phyloP scores from a whole-genome alignment of 1,284 basidiomycete species.

The Ustilago shanxiensis region DNA sequence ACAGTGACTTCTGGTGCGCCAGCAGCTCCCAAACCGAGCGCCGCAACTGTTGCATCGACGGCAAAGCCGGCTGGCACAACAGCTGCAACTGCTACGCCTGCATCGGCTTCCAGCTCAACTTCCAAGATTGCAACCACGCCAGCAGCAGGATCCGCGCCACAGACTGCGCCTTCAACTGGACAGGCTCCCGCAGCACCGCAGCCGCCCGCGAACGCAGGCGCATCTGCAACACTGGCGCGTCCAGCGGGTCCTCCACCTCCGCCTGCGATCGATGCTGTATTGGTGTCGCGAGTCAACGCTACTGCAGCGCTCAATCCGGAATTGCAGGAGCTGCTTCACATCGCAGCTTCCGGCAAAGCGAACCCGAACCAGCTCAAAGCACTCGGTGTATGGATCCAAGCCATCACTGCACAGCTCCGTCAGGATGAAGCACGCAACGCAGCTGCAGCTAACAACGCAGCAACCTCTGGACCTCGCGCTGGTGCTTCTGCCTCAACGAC shows the following conservation, averaged over 20 bases:
- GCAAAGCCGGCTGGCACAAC: slow-evolving; percentile 14
- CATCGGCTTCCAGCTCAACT: slow-evolving; percentile 4
- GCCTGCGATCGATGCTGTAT: slow-evolving; percentile 55
- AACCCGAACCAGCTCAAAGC: slow-evolving; percentile 56
- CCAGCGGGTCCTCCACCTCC: slow-evolving; percentile 45
- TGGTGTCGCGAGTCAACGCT: slow-evolving; percentile 57
- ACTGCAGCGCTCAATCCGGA: slow-evolving; percentile 57
- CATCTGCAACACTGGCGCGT: slow-evolving; percentile 16
- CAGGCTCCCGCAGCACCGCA: slow-evolving; percentile 15
- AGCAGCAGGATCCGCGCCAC: neutral
- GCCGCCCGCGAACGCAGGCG: slow-evolving; percentile 14
- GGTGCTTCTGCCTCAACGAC: slow-evolving; percentile 21
- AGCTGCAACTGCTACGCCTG: slow-evolving; percentile 1
- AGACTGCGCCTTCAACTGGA: slow-evolving; percentile 6
- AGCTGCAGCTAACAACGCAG: slow-evolving; percentile 37
- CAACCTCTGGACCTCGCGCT: slow-evolving; percentile 27
- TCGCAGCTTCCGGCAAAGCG: slow-evolving; percentile 58
- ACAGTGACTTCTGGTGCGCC: neutral
- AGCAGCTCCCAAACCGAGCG: slow-evolving; percentile 8
- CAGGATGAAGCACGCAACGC: slow-evolving; percentile 52
- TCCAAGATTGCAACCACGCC: slow-evolving; percentile 10
- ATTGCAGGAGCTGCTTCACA: slow-evolving; percentile 57
- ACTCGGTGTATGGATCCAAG: slow-evolving; percentile 58
- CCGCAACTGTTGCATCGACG: neutral
- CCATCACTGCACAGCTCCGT: slow-evolving; percentile 54